A percentile compares a stretch with the other conserved stretches of the same genome.
Evolutionary conservation across 768 basidiomycete species (phyloP).

Genomic region (Russula abietina): DNA sequence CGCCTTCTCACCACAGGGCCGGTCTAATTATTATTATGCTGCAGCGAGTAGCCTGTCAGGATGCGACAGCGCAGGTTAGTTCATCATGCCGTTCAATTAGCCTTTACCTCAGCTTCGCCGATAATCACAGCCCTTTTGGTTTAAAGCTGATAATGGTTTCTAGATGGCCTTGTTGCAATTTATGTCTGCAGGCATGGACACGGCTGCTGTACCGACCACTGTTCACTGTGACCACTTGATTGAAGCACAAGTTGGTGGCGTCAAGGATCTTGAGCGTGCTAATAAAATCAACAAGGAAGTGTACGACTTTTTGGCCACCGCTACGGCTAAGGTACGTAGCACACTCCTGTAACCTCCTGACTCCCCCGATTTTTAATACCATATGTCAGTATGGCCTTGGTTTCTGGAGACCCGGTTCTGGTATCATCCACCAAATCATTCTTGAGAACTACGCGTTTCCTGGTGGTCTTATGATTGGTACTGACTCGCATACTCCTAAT

Average conservation of each 20-base stretch:
- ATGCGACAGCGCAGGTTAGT: conserved; percentile 72
- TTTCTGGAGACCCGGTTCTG: conserved; percentile 99
- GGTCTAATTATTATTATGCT: conserved; percentile 19
- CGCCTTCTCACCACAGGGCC: not conserved
- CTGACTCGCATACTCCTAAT: conserved; percentile 98
- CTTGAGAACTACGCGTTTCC: conserved; percentile 99
- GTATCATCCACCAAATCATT: conserved; percentile 99
- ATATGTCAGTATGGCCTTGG: conserved; percentile 82
- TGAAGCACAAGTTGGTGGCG: conserved; percentile 92
- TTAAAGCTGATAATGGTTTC: conserved; percentile 10
- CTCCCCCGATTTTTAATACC: conserved; percentile 1
- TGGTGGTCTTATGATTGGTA: conserved; percentile 99
- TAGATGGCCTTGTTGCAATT: conserved; percentile 99
- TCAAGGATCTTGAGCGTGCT: conserved; percentile 88
- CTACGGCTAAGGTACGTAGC: conserved; percentile 73
- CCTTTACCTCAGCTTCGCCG: not conserved
- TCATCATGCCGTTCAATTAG: not conserved
- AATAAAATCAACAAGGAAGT: conserved; percentile 96
- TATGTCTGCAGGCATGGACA: conserved; percentile 99
- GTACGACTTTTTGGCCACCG: conserved; percentile 97
- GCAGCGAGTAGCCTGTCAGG: conserved; percentile 85
- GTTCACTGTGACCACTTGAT: conserved; percentile 99
- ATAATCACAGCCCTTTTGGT: not conserved
- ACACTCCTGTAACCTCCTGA: not conserved
- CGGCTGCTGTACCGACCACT: conserved; percentile 94